phyloP scores from a whole-genome alignment of 495 filamentous ascomycete genomes.

The Penicillium odoratum region DNA sequence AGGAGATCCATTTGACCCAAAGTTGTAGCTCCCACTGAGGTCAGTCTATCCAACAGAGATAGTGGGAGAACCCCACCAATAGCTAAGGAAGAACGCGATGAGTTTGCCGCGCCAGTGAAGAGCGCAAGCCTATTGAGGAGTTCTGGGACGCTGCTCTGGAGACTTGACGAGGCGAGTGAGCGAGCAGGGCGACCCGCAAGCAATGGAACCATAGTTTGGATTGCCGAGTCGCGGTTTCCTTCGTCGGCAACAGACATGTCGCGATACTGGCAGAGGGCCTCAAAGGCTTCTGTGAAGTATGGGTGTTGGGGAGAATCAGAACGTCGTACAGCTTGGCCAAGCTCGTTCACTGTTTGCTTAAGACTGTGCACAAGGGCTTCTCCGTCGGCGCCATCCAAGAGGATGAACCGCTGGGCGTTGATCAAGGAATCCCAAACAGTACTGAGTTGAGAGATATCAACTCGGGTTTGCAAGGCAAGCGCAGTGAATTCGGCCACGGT shows the following conservation, averaged over 20 bases:
- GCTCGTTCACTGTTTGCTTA: conserved; percentile 54
- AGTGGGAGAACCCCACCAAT: conserved; percentile 56
- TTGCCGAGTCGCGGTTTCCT: conserved; percentile 14
- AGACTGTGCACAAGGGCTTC: conserved; percentile 46
- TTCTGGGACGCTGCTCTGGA: conserved; percentile 34
- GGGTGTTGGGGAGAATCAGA: conserved; percentile 39
- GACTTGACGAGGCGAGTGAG: conserved; percentile 33
- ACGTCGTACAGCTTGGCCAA: conserved; percentile 47
- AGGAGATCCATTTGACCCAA: conserved; percentile 64
- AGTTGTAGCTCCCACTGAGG: conserved; percentile 51
- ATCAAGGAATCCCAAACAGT: conserved; percentile 44
- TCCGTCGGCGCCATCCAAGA: conserved; percentile 40
- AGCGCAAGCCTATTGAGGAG: conserved; percentile 39
- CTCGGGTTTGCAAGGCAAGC: conserved; percentile 44
- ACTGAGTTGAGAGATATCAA: conserved; percentile 42
- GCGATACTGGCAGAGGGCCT: conserved; percentile 64
- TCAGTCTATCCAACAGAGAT: conserved; percentile 56
- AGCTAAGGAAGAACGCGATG: conserved; percentile 32
- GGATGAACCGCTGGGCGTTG: conserved; percentile 41
- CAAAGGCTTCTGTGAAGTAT: conserved; percentile 63
- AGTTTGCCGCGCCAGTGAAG: conserved; percentile 35
- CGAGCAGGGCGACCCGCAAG: conserved; percentile 43
- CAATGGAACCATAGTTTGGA: conserved; percentile 38
- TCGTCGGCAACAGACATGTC: conserved; percentile 35
- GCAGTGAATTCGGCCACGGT: conserved; percentile 76